Percentiles rank a stretch among this genome's conserved stretches.
phyloP scores from a whole-genome alignment of 2,329 filamentous ascomycete genomes.

The Tolypocladium sp. region DNA sequence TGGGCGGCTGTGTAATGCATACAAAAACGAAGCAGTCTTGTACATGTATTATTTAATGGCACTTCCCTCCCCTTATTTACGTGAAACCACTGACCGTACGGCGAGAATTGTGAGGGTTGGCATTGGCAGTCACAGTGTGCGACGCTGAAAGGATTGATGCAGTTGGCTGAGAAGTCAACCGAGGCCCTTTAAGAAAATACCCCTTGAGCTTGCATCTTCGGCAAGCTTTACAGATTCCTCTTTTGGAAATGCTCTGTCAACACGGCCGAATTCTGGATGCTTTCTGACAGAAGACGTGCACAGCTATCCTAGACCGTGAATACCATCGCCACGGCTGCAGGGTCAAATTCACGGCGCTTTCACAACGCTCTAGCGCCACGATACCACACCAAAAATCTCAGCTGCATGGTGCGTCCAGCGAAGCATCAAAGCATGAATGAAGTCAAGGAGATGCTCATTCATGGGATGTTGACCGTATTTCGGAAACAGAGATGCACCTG shows the following conservation, averaged over 20 bases:
- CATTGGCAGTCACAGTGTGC: neutral
- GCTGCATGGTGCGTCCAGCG: neutral
- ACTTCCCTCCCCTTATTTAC: conserved; percentile 2
- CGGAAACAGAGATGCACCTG: neutral
- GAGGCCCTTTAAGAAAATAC: neutral
- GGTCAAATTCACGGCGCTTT: neutral
- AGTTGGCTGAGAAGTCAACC: neutral
- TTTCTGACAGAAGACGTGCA: neutral
- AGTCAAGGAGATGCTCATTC: neutral
- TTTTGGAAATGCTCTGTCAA: neutral
- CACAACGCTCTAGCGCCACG: neutral
- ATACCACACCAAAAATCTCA: neutral
- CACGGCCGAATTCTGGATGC: neutral
- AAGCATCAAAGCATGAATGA: neutral
- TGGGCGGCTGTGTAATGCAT: neutral
- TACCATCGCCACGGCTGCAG: neutral
- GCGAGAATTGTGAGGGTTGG: neutral
- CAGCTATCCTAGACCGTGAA: neutral
- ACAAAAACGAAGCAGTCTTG: conserved; percentile 1
- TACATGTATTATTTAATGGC: conserved; percentile 8
- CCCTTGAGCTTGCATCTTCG: neutral
- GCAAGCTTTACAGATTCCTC: neutral
- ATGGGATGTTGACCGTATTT: neutral
- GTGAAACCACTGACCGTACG: too few relatives aligned
- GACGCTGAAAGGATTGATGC: neutral